Evolutionary conservation across 768 basidiomycete species (phyloP).

Genomic region (Phlebiopsis gigantea): DNA sequence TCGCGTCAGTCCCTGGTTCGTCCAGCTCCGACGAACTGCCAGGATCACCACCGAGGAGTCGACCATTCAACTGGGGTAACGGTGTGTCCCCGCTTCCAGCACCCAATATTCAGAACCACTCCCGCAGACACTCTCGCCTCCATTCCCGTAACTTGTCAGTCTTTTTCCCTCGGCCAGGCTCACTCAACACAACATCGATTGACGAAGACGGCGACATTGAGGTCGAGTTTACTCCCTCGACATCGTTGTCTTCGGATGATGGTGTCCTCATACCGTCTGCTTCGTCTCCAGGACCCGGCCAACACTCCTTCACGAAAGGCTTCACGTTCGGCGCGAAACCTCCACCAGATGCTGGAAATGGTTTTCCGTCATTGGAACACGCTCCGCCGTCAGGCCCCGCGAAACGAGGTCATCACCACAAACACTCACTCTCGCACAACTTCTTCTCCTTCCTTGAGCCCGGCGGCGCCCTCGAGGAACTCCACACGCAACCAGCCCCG

Average conservation of each 20-base stretch:
- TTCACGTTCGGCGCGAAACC: slow-evolving; percentile 65
- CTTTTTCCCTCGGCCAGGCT: slow-evolving; percentile 83
- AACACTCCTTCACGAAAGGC: slow-evolving; percentile 40
- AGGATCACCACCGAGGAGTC: slow-evolving; percentile 4
- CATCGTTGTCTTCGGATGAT: slow-evolving; percentile 18
- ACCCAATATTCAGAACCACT: slow-evolving; percentile 22
- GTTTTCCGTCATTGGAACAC: neutral
- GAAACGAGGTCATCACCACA: slow-evolving; percentile 81
- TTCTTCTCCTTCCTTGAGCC: slow-evolving; percentile 96
- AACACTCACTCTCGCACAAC: slow-evolving; percentile 90
- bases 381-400: slow-evolving; percentile 30
- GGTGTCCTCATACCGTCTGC: slow-evolving; percentile 44
- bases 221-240: slow-evolving; percentile 13
- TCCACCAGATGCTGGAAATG: slow-evolving; percentile 22
- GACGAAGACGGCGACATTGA: slow-evolving; percentile 52
- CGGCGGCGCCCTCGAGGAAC: slow-evolving; percentile 33
- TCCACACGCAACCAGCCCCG: slow-evolving; percentile 56
- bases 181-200: slow-evolving; percentile 52
- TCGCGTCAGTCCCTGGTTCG: slow-evolving; percentile 4
- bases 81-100: slow-evolving; percentile 21
- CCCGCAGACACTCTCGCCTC: slow-evolving; percentile 57
- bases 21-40: slow-evolving; percentile 4
- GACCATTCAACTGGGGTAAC: slow-evolving; percentile 6
- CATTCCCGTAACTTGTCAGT: slow-evolving; percentile 91
- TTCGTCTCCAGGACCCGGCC: slow-evolving; percentile 29